Base-by-base conservation (phyloP, 345 rosid species). In the Odontarrhena argentea region DNA sequence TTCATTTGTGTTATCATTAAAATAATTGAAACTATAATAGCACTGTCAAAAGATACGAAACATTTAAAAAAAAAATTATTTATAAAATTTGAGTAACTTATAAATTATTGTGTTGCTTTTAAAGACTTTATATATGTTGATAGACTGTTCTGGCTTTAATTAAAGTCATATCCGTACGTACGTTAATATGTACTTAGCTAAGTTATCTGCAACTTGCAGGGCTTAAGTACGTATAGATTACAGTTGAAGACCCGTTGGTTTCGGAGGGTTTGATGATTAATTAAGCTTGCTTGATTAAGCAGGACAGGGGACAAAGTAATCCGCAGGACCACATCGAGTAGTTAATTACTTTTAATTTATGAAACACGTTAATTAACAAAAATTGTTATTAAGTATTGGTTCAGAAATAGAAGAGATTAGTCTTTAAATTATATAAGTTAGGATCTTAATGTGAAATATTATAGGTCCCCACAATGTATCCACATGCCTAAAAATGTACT, bases 201-300 rank as follows among this genome's bases (percentile, higher is more conserved):
- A 66, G 41, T 9, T 59, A 65, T 35, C 9, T 73, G 49, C 67
- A 73, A 73, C 67, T 73, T 65, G 77, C 50, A 15, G 24, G 67
- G 60, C 4, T 62, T 54, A 69, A 60, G 59, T 51, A 70, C 8
- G 6, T 47, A 49, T 22, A 60, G 37, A 51, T 12, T 52, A 44
- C 42, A 51, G 44, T 24, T 43, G 47, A 51, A 43, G 60, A 60
- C 63, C 46, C 32, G 52, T 71, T 66, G 30, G 57, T 66, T 22
- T 45, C 63, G 62, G 22, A 18, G 66, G 30, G 26, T 60, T 60
- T 60, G 44, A 41, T 50, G 55, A 59, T 42, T 46, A 46, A 53
- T 49, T 56, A 67, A 67, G 51, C 63, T n/a, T 65, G 52, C 76
- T 73, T 58, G 67, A 73, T 65, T 58, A 73, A 73, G 76, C 55